Base-by-base conservation (phyloP, 371 early-diverging fungal genomes). In the Umbelopsis sp. region DNA sequence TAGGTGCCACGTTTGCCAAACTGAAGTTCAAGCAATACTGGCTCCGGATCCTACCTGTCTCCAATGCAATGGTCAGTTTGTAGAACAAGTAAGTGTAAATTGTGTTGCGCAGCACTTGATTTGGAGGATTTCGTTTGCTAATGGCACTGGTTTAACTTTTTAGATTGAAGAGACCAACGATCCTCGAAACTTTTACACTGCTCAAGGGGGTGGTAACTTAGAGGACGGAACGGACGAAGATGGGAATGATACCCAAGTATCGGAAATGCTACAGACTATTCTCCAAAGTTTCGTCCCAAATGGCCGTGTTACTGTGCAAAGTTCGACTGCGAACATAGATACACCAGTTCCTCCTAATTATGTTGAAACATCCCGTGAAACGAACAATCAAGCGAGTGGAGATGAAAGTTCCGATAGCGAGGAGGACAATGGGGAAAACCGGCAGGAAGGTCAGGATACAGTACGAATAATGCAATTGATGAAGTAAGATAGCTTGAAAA, bases 11-110 rank as follows among this genome's bases (percentile, higher is more conserved):
- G 57, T 25, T 18, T 57, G 57, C 57, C 57, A 57, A 57, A 29
- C 11, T 12, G 57, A 57, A n/a, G 35, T 57, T 35, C 57, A 57
- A 18, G 37, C 57, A 3, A 57, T 57, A 11, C 80, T 81, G 79
- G 84, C 80, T 8, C 84, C 84, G 7, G 84, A 85, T 66, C 89
- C 87, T 5, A 85, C 88, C 52, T 90, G 91, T 70, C 87, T 88
- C 44, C 67, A 52, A 18, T 90, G 89, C 69, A 80, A 86, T 67
- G 80, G 78, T 41, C 86, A 87, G 50, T 90, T 90, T 75, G 86
- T 89, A 18, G 88, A 90, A 80, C 83, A 88, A 77, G 91, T 89
- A 76, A 69, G 67, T 53, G 18, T 32, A 14, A 16, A 24, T 10
- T 1, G 29, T 53, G 2, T 53, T 11, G 11, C 29, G 6, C 2